Percentiles rank a stretch among this genome's conserved stretches.
phyloP scores from a whole-genome alignment of 2,329 filamentous ascomycete species.

The Alternaria tenuissima region DNA sequence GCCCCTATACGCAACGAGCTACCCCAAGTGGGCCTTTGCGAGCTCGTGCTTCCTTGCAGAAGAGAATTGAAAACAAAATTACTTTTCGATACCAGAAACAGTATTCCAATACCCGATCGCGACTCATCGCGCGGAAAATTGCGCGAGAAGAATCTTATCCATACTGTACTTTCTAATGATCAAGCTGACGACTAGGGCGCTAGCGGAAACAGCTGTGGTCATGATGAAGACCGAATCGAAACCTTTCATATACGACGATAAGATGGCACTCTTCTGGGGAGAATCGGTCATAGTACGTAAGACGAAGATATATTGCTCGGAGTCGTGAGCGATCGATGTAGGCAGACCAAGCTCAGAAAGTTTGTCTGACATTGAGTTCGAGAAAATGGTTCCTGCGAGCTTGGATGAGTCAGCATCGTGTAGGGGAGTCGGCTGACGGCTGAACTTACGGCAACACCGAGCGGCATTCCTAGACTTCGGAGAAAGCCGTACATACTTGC shows the following conservation, averaged over 20 bases:
- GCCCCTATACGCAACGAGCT: background rate
- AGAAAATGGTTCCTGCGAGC: constrained; percentile 48
- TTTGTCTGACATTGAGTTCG: constrained; percentile 50
- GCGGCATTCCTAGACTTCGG: constrained; percentile 55
- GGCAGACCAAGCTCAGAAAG: constrained; percentile 32
- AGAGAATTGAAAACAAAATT: background rate
- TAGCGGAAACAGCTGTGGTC: constrained; percentile 34
- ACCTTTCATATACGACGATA: constrained; percentile 37
- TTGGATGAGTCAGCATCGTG: constrained; percentile 12
- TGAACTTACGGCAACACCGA: constrained; percentile 51
- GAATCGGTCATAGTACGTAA: constrained; percentile 30
- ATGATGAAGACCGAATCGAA: constrained; percentile 38
- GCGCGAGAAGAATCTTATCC: constrained; percentile 37
- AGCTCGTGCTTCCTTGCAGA: background rate
- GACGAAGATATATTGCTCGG: constrained; percentile 36
- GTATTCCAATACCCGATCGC: background rate
- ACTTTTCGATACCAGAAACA: background rate
- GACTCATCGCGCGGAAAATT: constrained; percentile 30
- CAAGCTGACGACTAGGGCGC: constrained; percentile 33
- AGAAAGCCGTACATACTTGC: constrained; percentile 52
- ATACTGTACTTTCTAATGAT: constrained; percentile 43
- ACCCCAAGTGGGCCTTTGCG: background rate
- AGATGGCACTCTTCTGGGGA: constrained; percentile 22
- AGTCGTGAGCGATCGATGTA: constrained; percentile 37
- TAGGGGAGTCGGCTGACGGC: background rate